Evolutionary conservation across 352 stramenopile species (phyloP), one percentile per base, ranked within the genome.

Genomic region (Globisporangium lucens): DNA sequence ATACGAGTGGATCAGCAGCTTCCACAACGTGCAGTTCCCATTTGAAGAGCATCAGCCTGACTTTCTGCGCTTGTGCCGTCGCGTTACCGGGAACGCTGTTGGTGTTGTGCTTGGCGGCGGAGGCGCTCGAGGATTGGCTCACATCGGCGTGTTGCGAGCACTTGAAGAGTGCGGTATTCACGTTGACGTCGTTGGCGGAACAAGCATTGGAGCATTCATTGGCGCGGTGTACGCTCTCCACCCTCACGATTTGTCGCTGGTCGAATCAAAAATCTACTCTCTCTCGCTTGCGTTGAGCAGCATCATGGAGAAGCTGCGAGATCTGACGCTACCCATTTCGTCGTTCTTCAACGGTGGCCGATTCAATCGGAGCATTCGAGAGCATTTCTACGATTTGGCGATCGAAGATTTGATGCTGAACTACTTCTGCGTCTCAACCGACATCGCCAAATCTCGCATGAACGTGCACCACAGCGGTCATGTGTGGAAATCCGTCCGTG

Each of bases 101-200:
- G 97, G 96, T 6, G 71, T 99, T 9, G 96, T 98, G 1, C 82
- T 99, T 43, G 94, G 94, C 52, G 96, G 94, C 60, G 97, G 97
- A 10, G 97, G 95, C 60, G 95, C 94, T 20, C 74, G 96, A 67
- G 97, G 96, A 13, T 77, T 98, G 4, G 93, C 94, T 6, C 97
- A 99, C 78, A 87, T 99, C 59, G 94, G 96, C 12, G 91, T 99
- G 0, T 77, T 99, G 12, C 84, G 83, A 36, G 95, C 93, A 3
- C 76, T 99, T 30, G 83, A 98, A 56, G 94, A 98, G 65, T 94
- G 87, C 33, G 93, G 92, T 0, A 85, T 98, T 15, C 90, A 97
- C 30, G 83, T 98, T 0, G 97, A 99, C 71, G 86, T 98, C 5
- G 89, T 98, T 57, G 97, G 90, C 24, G 97, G 97, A 8, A 98